Percentiles rank a stretch among this genome's conserved stretches.
These are phyloP conservation scores for Solanum microdontum DNA, from an alignment of 257 asterid genomes.

Conservation along the genomic window DNA sequence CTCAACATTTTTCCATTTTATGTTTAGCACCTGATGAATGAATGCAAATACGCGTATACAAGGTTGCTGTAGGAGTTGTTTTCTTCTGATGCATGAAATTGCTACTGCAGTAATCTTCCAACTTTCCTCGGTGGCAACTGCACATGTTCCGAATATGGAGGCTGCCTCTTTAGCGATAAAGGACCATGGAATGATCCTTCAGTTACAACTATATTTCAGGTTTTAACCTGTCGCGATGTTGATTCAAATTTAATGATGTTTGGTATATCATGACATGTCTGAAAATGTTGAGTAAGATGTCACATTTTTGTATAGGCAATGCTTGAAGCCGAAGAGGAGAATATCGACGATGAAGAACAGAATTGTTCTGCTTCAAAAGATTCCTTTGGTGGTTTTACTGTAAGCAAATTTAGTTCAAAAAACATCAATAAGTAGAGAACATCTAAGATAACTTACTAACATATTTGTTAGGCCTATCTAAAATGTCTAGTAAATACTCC, in stretches of 20 bases:
- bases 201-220: slow-evolving; percentile 37
- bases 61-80: neutral
- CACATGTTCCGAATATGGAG: slow-evolving; percentile 41
- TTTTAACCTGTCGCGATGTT: neutral
- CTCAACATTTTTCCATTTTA: neutral
- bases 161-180: slow-evolving; percentile 56
- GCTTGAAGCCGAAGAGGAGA: slow-evolving; percentile 22
- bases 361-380: slow-evolving; percentile 3
- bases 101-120: slow-evolving; percentile 46
- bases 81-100: neutral
- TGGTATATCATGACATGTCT: neutral
- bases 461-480: neutral
- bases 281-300: neutral
- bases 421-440: neutral
- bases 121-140: slow-evolving; percentile 62
- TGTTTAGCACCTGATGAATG: neutral
- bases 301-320: slow-evolving; percentile 23
- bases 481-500: neutral
- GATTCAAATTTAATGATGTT: neutral
- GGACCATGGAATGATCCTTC: slow-evolving; percentile 81
- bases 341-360: neutral
- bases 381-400: slow-evolving; percentile 5
- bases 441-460: neutral
- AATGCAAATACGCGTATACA: neutral
- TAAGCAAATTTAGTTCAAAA: slow-evolving; percentile 8